A percentile compares a stretch with the other conserved stretches of the same genome.
These are phyloP conservation scores for Glycine latifolia DNA, from an alignment of 306 rosid genomes.

Conservation along the genomic window DNA sequence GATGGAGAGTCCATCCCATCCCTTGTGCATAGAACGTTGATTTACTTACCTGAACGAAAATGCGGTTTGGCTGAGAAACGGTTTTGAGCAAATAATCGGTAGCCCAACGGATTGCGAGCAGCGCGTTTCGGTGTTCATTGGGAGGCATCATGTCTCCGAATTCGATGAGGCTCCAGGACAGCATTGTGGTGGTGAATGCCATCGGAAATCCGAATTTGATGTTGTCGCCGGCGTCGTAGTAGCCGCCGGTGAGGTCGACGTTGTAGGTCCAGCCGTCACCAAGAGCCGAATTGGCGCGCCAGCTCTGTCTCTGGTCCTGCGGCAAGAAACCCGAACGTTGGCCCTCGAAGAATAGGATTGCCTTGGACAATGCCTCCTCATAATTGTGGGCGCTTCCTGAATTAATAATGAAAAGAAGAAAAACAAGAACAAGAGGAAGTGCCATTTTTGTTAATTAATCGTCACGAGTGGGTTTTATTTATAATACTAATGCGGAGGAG, in stretches of 20 bases:
- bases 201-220: constrained; percentile 89
- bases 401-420: no score
- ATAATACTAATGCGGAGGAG: no score
- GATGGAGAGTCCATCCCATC: no score
- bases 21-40: background rate
- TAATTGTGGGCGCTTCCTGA: constrained; percentile 57
- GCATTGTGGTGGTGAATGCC: constrained; percentile 93
- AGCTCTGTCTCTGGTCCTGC: constrained; percentile 62
- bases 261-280: constrained; percentile 79
- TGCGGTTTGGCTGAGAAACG: constrained; percentile 82
- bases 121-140: constrained; percentile 58
- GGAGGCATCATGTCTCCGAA: constrained; percentile 88
- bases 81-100: constrained; percentile 89
- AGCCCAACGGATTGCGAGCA: constrained; percentile 84
- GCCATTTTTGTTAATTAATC: no score
- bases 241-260: constrained; percentile 85
- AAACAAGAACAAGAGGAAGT: no score
- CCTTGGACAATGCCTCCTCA: constrained; percentile 77
- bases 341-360: constrained; percentile 84
- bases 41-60: constrained; percentile 77
- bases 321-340: constrained; percentile 88
- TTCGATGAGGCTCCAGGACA: constrained; percentile 92
- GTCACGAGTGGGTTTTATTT: no score
- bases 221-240: constrained; percentile 97
- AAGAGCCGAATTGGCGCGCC: constrained; percentile 79